phyloP scores from a whole-genome alignment of 1,284 basidiomycete genomes.

The Ustilago xerochloae region DNA sequence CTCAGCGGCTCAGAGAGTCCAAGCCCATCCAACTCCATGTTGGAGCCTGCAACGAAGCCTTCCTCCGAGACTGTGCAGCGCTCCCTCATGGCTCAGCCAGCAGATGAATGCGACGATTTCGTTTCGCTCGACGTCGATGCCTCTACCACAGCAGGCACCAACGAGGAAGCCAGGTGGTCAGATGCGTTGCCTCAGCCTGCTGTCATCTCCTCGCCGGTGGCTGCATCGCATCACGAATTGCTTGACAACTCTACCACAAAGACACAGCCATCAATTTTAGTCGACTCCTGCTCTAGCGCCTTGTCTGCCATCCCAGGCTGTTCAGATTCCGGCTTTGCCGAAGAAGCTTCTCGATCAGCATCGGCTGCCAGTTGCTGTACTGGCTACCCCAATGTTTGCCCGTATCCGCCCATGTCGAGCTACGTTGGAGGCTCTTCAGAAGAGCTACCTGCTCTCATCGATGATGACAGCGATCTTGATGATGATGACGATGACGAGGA shows the following conservation, averaged over 20 bases:
- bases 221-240: neutral
- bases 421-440: slow-evolving; percentile 28
- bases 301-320: slow-evolving; percentile 1
- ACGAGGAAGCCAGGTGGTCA: neutral
- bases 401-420: slow-evolving; percentile 25
- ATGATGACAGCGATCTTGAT: slow-evolving; percentile 47
- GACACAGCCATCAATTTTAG: neutral
- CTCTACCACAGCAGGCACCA: neutral
- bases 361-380: slow-evolving; percentile 34
- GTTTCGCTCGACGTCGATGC: slow-evolving; percentile 25
- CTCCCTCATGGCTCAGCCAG: neutral
- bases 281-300: slow-evolving; percentile 18
- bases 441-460: slow-evolving; percentile 46
- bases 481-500: slow-evolving; percentile 45
- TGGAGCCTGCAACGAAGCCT: neutral
- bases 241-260: neutral
- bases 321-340: slow-evolving; percentile 37
- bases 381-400: slow-evolving; percentile 48
- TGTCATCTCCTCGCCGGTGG: too few species aligned
- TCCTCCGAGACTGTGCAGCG: neutral
- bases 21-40: neutral
- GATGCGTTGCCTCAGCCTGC: neutral
- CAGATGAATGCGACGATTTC: slow-evolving; percentile 29
- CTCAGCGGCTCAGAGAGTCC: slow-evolving; percentile 25
- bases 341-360: slow-evolving; percentile 16